Evolutionary conservation across 169 alveolate genomes (phyloP), one percentile per base, ranked within the genome.

Genomic region (Perkinsus chesapeaki): DNA sequence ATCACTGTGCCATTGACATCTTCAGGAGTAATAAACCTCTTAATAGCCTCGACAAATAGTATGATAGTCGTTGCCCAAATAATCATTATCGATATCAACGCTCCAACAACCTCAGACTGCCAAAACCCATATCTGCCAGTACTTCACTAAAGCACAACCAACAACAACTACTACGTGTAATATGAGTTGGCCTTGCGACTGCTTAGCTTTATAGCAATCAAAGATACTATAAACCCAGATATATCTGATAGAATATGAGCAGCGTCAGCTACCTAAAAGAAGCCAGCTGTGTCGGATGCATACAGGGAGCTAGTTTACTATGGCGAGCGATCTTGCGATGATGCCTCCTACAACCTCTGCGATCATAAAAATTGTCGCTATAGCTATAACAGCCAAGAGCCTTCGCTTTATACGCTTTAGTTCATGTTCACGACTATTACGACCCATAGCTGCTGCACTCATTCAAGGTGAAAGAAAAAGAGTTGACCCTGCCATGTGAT

Each of bases 91-190:
- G 98, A 96, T n/a, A 97, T 95, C 38, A 96, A 72, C 16, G 99
- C 98, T 39, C 99, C 99, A n/a, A 98, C 93, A 39, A 98, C 96
- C 95, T 98, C 99, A 19, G 99, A 97, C 94, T 98, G 93, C 73
- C 97, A 96, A 93, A 95, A 97, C 0, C 99, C 99, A 93, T 93
- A 97, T 7, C 82, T 60, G 82, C 31, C 82, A 60, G 82, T 47
- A 10, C 9, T 47, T 10, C 19, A 47, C 72, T 47, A 10, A 47
- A 9, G 9, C 27, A 9, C 19, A 23, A 34, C 82, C 37, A 60
- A 34, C 72, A 34, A 23, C 82, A 34, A 9, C 82, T 1, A 27
- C 27, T 16, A 60, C 82, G 98, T 94, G 96, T 96, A 93, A 27
- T 93, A 82, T 37, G 93, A 93, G 0, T 96, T 96, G 1, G 98